Conservation (phyloP, 169 alveolate genomes). For the Ichthyophthirius multifiliis region DNA sequence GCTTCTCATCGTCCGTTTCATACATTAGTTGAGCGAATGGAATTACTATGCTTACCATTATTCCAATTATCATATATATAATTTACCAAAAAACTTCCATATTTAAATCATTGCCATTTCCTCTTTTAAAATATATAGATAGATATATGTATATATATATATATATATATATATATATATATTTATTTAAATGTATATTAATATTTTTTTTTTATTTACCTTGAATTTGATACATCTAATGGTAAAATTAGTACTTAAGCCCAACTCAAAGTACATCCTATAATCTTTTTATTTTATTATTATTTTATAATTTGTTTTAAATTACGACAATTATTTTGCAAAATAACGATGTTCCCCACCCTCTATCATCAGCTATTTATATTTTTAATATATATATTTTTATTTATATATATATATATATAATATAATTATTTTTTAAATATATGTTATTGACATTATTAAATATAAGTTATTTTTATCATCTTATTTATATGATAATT, state of each 20-base stretch:
- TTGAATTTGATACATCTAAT: constrained; percentile 43
- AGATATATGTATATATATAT: too few species aligned
- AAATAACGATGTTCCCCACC: constrained; percentile 37
- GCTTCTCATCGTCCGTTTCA: constrained; percentile 64
- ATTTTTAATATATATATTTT: not conserved
- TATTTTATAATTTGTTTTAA: not conserved
- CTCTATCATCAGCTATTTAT: constrained; percentile 32
- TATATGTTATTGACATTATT: not conserved
- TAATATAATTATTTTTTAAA: not conserved
- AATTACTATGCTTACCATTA: constrained; percentile 51
- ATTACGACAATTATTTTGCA: constrained; percentile 39
- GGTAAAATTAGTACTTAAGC: constrained; percentile 58
- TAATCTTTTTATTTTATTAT: constrained; percentile 3
- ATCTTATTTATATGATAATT: too few species aligned
- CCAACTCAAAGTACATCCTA: constrained; percentile 66
- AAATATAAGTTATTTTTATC: too few species aligned
- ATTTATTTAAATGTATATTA: too few species aligned
- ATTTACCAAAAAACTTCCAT: constrained; percentile 58
- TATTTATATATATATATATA: not conserved
- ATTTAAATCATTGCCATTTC: constrained; percentile 46
- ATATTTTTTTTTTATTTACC: not conserved
- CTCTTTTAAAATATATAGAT: too few species aligned
- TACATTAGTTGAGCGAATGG: constrained; percentile 53
- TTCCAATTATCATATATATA: constrained; percentile 39
- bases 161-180: constrained; percentile 19